Evolutionary conservation across 73 alveolate species (phyloP).

Genomic region (Blepharisma japonicum): DNA sequence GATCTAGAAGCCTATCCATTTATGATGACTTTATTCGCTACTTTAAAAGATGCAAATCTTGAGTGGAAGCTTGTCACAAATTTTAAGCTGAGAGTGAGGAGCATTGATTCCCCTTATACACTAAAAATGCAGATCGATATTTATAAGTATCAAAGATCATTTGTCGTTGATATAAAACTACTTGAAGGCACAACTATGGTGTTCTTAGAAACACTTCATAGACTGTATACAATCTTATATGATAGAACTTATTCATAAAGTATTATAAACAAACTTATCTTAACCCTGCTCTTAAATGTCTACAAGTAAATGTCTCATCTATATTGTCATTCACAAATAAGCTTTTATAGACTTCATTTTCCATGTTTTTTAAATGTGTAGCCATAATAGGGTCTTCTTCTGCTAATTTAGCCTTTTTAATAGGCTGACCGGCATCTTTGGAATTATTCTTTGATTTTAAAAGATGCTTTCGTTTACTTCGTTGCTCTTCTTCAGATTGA

Average conservation of each 20-base stretch:
- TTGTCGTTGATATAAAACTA: conserved; percentile 1
- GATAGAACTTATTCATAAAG: neutral
- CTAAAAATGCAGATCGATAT: neutral
- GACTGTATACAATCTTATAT: neutral
- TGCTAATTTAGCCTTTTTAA: neutral
- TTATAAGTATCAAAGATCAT: neutral
- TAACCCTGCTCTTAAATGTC: conserved; percentile 21
- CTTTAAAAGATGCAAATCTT: neutral
- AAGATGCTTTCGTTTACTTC: neutral
- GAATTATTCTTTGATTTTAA: neutral
- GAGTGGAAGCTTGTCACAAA: neutral
- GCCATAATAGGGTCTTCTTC: neutral
- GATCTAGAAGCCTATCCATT: neutral
- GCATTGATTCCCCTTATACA: neutral
- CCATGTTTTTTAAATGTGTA: neutral
- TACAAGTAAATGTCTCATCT: conserved; percentile 14
- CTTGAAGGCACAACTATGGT: neutral
- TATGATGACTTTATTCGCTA: neutral
- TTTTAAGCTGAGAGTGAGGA: neutral
- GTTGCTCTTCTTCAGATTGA: conserved; percentile 25
- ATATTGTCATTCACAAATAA: neutral
- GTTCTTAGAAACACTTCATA: neutral
- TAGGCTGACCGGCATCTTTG: neutral
- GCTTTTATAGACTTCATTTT: conserved; percentile 16
- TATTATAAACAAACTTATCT: neutral